Percentiles rank a stretch among this genome's conserved stretches.
Evolutionary conservation across 768 basidiomycete genomes (phyloP).

Genomic region (Macrocybe gigantea): DNA sequence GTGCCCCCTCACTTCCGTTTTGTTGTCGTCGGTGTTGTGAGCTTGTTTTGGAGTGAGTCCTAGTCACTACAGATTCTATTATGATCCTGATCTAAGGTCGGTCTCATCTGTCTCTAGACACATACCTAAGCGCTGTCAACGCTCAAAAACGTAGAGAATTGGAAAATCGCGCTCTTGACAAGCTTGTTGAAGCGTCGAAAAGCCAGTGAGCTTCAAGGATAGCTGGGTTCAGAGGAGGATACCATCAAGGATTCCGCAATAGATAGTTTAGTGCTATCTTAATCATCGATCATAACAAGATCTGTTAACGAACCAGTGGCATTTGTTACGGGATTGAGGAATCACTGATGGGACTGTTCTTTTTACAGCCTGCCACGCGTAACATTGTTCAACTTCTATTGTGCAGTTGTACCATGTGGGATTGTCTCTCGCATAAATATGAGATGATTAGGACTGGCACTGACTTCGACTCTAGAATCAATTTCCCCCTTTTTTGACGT

Average conservation of each 20-base stretch:
- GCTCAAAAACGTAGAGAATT: slow-evolving; percentile 18
- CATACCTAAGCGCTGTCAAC: slow-evolving; percentile 58
- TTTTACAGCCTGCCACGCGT: too few species aligned
- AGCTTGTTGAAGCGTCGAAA: neutral
- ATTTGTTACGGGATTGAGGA: too few species aligned
- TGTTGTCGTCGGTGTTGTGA: slow-evolving; percentile 67
- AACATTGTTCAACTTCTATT: too few species aligned
- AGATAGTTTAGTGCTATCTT: too few species aligned
- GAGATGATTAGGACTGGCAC: neutral
- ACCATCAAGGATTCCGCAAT: too few species aligned
- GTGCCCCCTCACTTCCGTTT: slow-evolving; percentile 77
- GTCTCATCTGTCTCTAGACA: slow-evolving; percentile 33
- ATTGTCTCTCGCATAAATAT: too few species aligned
- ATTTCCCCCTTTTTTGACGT: too few species aligned
- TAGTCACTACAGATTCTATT: neutral
- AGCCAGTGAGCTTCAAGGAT: neutral
- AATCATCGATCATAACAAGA: too few species aligned
- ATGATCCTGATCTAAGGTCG: neutral
- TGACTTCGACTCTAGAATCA: neutral
- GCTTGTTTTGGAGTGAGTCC: slow-evolving; percentile 76
- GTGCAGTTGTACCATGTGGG: too few species aligned
- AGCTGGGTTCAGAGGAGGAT: too few species aligned
- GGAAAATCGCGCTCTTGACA: neutral
- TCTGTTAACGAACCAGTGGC: too few species aligned
- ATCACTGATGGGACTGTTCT: too few species aligned